Evolutionary conservation across 345 rosid species (phyloP), one percentile per base, ranked within the genome.

Genomic region (Populus euphratica): DNA sequence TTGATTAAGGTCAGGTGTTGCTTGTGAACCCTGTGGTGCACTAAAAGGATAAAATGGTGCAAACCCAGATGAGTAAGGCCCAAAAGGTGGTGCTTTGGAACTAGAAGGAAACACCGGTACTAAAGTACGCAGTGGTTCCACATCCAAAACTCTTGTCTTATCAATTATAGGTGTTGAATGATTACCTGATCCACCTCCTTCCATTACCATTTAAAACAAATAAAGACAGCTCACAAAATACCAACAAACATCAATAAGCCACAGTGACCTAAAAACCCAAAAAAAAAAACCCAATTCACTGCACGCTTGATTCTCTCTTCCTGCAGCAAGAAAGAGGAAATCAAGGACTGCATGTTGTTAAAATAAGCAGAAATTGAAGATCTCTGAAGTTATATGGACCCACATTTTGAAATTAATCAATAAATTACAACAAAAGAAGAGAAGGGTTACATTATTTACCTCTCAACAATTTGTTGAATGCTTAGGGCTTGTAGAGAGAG

Each of bases 41-140:
- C 76, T 76, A 78, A 90, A 90, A 0, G 96, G 96, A 81, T 88
- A 93, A 83, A 89, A 89, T 2, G 97, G 91, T 0, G 93, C 70
- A 83, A 89, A 86, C 64, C 93, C 94, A 41, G 93, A 69, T 14
- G 97, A 91, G 73, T 82, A 88, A n/a, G 90, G 90, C 2, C 94
- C 91, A 33, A 67, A 79, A 0, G 90, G 90, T 65, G 91, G 88
- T 68, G 80, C 88, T 75, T 90, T 86, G 5, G 83, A 73, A 5
- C 71, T 73, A 0, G 83, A 75, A 0, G 93, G 90, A 52, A 91
- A 93, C 41, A 87, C 72, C 4, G 97, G 98, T 49, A 59, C 85
- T 77, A 94, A 83, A 82, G 82, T 78, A n/a, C 96, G 92, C 43
- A 94, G 76, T 3, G 98, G 98, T 81, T 87, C 89, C 47, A 92